phyloP scores from a whole-genome alignment of 2,329 filamentous ascomycete species.

The Fusarium annulatum region DNA sequence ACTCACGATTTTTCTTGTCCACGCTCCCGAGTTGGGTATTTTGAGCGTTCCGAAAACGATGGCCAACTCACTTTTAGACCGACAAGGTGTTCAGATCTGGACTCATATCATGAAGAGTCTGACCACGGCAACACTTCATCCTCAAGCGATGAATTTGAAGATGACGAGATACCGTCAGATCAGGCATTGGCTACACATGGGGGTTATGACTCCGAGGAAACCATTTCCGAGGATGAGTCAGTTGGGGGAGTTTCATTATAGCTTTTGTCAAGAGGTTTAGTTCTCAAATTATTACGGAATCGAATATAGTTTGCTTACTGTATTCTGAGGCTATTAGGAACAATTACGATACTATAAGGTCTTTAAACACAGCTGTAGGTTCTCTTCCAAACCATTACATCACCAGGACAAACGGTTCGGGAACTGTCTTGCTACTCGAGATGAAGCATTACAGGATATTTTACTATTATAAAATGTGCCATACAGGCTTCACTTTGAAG shows the following conservation, averaged over 20 bases:
- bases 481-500: no score
- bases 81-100: no score
- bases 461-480: no score
- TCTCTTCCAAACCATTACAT: no score
- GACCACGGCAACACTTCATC: fast-evolving
- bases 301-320: neutral
- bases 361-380: no score
- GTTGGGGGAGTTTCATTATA: neutral
- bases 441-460: no score
- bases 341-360: no score
- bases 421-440: no score
- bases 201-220: fast-evolving
- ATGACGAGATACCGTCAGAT: fast-evolving
- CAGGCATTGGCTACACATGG: fast-evolving
- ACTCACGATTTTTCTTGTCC: no score
- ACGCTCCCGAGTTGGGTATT: neutral
- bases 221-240: neutral
- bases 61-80: fast-evolving
- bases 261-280: fast-evolving
- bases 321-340: no score
- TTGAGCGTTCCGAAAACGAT: neutral
- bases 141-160: neutral
- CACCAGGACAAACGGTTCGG: fast-evolving
- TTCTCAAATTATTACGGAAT: fast-evolving
- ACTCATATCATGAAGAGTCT: fast-evolving